These are phyloP conservation scores for Kuraishia molischiana DNA, from an alignment of 805 yeast species.

Conservation along the genomic window DNA sequence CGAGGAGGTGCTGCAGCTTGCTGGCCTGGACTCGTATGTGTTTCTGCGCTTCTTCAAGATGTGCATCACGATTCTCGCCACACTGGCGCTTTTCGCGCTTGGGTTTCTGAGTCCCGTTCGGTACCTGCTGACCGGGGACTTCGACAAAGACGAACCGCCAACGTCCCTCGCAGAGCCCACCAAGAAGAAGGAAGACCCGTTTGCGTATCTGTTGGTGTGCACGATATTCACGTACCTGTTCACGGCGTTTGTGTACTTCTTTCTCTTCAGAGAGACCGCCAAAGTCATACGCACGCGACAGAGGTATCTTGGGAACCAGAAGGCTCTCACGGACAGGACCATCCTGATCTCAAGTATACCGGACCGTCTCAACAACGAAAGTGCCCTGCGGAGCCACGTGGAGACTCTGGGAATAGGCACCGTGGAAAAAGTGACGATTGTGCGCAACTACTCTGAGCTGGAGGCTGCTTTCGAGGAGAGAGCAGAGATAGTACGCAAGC, in stretches of 20 bases:
- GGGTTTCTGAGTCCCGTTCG: constrained; percentile 42
- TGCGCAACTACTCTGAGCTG: constrained; percentile 30
- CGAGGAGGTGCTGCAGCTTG: constrained; percentile 42
- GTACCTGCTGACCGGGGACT: constrained; percentile 39
- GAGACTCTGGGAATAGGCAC: constrained; percentile 47
- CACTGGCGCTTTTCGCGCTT: constrained; percentile 35
- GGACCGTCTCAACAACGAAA: constrained; percentile 29
- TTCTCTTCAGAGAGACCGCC: constrained; percentile 35
- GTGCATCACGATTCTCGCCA: constrained; percentile 36
- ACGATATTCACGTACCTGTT: constrained; percentile 48
- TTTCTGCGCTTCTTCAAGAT: constrained; percentile 48
- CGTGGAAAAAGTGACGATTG: constrained; percentile 39
- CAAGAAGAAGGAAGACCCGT: constrained; percentile 10
- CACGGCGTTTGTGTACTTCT: constrained; percentile 34
- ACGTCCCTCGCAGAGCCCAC: constrained; percentile 1
- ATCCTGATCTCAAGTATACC: constrained; percentile 49
- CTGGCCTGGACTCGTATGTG: constrained; percentile 51
- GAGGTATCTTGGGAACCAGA: constrained; percentile 47
- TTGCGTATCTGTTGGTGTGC: constrained; percentile 36
- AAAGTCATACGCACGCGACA: constrained; percentile 43
- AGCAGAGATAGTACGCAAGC: constrained; percentile 15
- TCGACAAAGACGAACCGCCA: constrained; percentile 28
- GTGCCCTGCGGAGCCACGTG: constrained; percentile 34
- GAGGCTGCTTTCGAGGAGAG: constrained; percentile 27
- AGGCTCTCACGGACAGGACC: constrained; percentile 51